These are phyloP conservation scores for Sarocladiaceae sp. DNA, from an alignment of 2,329 filamentous ascomycete species.

Conservation along the genomic window DNA sequence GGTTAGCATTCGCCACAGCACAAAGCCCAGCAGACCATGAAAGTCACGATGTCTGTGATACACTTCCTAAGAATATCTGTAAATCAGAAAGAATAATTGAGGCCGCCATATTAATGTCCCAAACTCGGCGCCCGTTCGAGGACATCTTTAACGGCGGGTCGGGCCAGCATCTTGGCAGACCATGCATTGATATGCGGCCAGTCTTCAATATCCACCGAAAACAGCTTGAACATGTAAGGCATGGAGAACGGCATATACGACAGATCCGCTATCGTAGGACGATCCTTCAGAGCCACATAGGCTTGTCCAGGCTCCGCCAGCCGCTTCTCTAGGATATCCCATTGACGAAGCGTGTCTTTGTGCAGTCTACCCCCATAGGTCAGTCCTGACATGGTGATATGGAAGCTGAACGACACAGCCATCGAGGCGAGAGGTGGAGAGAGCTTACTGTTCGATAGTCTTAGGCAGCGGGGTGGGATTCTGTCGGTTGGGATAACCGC, in stretches of 20 bases:
- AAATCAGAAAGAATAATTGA: no score
- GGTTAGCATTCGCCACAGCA: no score
- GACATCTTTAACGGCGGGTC: background rate
- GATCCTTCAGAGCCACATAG: background rate
- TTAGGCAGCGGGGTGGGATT: background rate
- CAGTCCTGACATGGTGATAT: no score
- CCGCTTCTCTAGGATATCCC: background rate
- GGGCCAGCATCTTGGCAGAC: background rate
- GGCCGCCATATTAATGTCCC: background rate
- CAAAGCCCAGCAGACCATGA: no score
- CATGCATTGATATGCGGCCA: slow-evolving; percentile 2
- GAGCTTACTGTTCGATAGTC: background rate
- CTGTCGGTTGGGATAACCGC: background rate
- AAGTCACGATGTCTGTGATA: no score
- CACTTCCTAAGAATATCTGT: no score
- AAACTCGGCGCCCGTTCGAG: background rate
- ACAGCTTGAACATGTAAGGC: background rate
- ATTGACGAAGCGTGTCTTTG: background rate
- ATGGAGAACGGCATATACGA: background rate
- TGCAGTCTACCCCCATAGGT: no score
- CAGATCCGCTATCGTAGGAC: background rate
- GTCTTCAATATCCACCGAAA: background rate
- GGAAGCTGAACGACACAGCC: background rate
- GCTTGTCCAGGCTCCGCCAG: slow-evolving; percentile 2
- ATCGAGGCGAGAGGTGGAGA: background rate